Base-by-base conservation (phyloP, 495 filamentous ascomycete species). In the Pseudevernia furfuracea region DNA sequence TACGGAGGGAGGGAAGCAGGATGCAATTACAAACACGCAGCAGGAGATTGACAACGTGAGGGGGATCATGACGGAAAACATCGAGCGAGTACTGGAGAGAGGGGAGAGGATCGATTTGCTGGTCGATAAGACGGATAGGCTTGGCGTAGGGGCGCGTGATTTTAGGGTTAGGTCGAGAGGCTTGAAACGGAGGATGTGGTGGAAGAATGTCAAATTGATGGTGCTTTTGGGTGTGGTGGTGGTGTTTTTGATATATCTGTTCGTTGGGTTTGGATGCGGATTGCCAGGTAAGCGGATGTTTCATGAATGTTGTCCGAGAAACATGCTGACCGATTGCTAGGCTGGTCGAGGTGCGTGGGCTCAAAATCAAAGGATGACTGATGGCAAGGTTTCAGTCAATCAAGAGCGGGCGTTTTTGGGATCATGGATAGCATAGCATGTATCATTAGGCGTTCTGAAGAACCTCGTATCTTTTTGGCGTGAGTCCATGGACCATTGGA, bases 1-100 rank as follows among this genome's bases (percentile, higher is more conserved):
- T 25, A 89, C 90, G 52, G 79, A 85, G 66, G 78, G 73, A 36
- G 87, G 86, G 36, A 83, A 88, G 68, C 80, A 91, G 49, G 95
- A 97, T 77, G 92, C 94, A 61, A 85, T 98, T 25, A 78, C 81
- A 44, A 92, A 88, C 61, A 92, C 87, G 38, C 87, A 89, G 72
- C 79, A 82, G 36, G 95, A 97, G 78, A 97, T 99, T 69, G 92
- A 96, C 62, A 90, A 89, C 67, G 94, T 96, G 49, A 80, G 88
- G 55, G 91, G 92, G 38, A 96, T 99, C 72, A 99, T 99, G 94
- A 96, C 92, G 61, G 85, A 95, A 79, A 99, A 97, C 76, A 99
- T 99, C 69, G 94, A 99, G 83, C 81, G 92, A 62, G 84, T 99
- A 69, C 74, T 99, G 57, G 94, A 99, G 82, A 79, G 94, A 4